Evolutionary conservation across 2,329 filamentous ascomycete genomes (phyloP).

Genomic region (Rhinocladiella similis): DNA sequence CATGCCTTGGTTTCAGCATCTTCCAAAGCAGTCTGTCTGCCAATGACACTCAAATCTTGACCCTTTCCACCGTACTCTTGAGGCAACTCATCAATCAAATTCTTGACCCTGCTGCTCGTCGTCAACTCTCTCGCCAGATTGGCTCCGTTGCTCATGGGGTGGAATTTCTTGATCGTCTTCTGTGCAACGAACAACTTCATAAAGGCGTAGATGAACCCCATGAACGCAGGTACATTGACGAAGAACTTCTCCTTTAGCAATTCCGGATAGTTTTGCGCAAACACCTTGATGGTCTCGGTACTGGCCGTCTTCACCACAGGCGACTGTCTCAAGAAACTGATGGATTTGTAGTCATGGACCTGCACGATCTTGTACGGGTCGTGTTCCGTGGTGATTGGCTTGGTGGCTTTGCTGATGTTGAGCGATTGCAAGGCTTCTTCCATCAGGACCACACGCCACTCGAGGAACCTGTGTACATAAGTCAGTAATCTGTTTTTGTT

Average conservation of each 20-base stretch:
- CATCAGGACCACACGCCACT: constrained; percentile 89
- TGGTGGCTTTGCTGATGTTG: constrained; percentile 66
- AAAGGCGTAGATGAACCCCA: constrained; percentile 80
- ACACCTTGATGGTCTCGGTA: constrained; percentile 77
- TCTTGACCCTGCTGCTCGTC: constrained; percentile 42
- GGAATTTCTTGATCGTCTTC: constrained; percentile 76
- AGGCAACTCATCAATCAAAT: constrained; percentile 62
- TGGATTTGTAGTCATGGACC: constrained; percentile 87
- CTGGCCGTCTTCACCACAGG: constrained; percentile 73
- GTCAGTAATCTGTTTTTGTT: background rate
- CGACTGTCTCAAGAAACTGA: constrained; percentile 83
- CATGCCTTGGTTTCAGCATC: constrained; percentile 2
- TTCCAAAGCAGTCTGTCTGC: constrained; percentile 22
- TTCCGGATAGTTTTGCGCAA: constrained; percentile 84
- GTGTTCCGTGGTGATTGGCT: constrained; percentile 68
- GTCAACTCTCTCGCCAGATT: constrained; percentile 64
- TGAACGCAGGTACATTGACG: constrained; percentile 86
- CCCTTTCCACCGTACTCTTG: constrained; percentile 77
- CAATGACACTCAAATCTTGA: constrained; percentile 43
- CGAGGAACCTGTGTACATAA: constrained; percentile 66
- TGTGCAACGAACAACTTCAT: constrained; percentile 75
- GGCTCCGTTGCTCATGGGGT: constrained; percentile 72
- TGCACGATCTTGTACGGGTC: constrained; percentile 92
- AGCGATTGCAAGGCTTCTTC: constrained; percentile 78
- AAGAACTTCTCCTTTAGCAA: constrained; percentile 91